A percentile compares a stretch with the other conserved stretches of the same genome.
Evolutionary conservation across 2,329 filamentous ascomycete genomes (phyloP).

Genomic region (Monosporascus sp.): DNA sequence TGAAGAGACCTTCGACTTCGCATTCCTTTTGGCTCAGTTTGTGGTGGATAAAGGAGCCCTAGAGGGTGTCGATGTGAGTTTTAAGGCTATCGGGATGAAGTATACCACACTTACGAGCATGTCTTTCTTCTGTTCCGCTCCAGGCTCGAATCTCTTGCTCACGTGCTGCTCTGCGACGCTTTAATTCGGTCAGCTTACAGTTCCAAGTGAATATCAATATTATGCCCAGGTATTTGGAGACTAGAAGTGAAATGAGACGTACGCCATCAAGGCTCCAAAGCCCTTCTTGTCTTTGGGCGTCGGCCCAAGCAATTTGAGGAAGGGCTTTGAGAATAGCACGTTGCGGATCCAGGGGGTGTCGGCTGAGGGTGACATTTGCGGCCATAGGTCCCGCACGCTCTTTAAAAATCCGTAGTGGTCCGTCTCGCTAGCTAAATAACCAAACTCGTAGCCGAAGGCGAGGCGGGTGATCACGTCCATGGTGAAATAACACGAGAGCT

Average conservation of each 20-base stretch:
- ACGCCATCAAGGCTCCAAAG: conserved; percentile 23
- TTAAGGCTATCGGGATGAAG: neutral
- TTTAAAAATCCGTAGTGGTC: conserved; percentile 40
- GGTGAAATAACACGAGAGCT: conserved; percentile 41
- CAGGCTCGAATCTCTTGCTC: conserved; percentile 34
- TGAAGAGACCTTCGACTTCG: conserved; percentile 14
- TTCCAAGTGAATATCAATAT: conserved; percentile 13
- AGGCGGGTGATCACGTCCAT: conserved; percentile 46
- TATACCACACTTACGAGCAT: conserved; percentile 36
- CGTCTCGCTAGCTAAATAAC: conserved; percentile 35
- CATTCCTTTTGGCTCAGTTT: conserved; percentile 9
- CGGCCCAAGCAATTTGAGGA: conserved; percentile 30
- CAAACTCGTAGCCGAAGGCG: conserved; percentile 43
- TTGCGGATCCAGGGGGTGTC: conserved; percentile 36
- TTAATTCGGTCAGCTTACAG: neutral
- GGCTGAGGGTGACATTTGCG: conserved; percentile 31
- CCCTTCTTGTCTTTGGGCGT: conserved; percentile 26
- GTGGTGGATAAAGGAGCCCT: conserved; percentile 17
- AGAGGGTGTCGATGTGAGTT: neutral
- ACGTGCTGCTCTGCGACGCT: conserved; percentile 40
- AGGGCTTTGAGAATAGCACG: conserved; percentile 24
- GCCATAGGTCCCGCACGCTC: conserved; percentile 30
- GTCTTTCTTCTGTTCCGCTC: conserved; percentile 37
- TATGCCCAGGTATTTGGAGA: neutral
- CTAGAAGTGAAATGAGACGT: conserved; percentile 1